Conservation (phyloP, 441 rosid genomes). For the Erysimum pusillum region DNA sequence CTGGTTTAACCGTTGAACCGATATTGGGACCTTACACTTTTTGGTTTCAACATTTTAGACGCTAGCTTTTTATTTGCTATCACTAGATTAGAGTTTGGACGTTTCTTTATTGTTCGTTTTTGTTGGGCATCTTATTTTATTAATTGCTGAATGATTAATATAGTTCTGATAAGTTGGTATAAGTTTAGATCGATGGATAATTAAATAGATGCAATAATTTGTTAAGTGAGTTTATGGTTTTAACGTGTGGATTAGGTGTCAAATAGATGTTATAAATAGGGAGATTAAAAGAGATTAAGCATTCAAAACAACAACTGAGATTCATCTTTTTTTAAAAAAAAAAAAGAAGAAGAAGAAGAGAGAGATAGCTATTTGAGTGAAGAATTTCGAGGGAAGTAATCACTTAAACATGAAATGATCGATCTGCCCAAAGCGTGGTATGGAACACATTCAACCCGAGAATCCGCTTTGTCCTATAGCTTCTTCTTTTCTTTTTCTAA, state of each 20-base stretch:
- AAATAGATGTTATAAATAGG: background rate
- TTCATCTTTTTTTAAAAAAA: no score
- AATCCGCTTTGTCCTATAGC: no score
- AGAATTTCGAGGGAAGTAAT: background rate
- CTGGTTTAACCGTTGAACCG: background rate
- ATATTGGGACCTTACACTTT: slow-evolving; percentile 8
- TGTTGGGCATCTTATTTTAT: slow-evolving; percentile 17
- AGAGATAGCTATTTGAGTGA: background rate
- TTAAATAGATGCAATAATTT: background rate
- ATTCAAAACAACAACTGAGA: background rate
- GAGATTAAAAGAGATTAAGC: background rate
- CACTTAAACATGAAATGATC: slow-evolving; percentile 61
- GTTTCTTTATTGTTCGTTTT: slow-evolving; percentile 25
- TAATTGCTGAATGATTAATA: background rate
- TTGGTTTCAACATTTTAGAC: slow-evolving; percentile 9
- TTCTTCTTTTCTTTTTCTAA: background rate
- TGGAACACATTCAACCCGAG: background rate
- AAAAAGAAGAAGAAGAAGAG: background rate
- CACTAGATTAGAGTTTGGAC: slow-evolving; percentile 15
- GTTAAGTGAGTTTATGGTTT: background rate
- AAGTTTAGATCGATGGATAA: background rate
- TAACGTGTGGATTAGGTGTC: background rate
- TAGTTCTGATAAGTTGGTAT: background rate
- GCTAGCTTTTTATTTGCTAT: slow-evolving; percentile 3
- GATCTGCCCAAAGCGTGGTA: slow-evolving; percentile 97